Evolutionary conservation across 495 filamentous ascomycete species (phyloP).

Genomic region (Tuber indicum): DNA sequence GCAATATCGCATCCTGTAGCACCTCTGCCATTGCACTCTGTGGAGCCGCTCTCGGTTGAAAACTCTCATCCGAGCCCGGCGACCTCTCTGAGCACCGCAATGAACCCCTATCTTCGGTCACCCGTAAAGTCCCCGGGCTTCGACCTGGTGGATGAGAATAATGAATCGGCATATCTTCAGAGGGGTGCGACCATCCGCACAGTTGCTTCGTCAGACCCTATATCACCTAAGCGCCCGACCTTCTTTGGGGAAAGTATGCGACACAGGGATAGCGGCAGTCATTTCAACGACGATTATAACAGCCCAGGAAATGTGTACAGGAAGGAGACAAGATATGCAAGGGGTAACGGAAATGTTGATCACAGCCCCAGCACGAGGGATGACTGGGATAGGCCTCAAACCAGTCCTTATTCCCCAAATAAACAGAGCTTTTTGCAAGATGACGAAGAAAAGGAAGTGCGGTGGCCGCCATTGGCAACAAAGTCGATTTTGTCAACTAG

Average conservation of each 20-base stretch:
- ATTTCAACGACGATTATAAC: conserved; percentile 26
- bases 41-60: conserved; percentile 43
- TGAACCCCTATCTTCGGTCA: conserved; percentile 70
- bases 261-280: conserved; percentile 27
- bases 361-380: conserved; percentile 23
- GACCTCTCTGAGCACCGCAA: conserved; percentile 78
- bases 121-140: conserved; percentile 30
- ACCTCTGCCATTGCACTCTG: conserved; percentile 40
- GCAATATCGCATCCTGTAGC: conserved; percentile 50
- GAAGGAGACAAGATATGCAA: conserved; percentile 33
- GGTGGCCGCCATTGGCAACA: conserved; percentile 33
- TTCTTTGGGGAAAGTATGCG: conserved; percentile 41
- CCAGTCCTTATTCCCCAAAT: conserved; percentile 37
- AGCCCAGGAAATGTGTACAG: conserved; percentile 33
- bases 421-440: conserved; percentile 29
- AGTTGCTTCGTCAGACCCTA: conserved; percentile 39
- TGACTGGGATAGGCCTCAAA: conserved; percentile 39
- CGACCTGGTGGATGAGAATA: conserved; percentile 29
- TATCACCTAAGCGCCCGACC: conserved; percentile 39
- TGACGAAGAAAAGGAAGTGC: conserved; percentile 31
- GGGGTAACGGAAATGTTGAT: conserved; percentile 27
- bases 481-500: conserved; percentile 29
- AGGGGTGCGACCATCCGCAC: conserved; percentile 39
- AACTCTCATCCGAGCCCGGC: conserved; percentile 61
- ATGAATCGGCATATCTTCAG: conserved; percentile 30